These are phyloP conservation scores for Prillingera fragicola DNA, from an alignment of 1,284 basidiomycete genomes.

Conservation along the genomic window DNA sequence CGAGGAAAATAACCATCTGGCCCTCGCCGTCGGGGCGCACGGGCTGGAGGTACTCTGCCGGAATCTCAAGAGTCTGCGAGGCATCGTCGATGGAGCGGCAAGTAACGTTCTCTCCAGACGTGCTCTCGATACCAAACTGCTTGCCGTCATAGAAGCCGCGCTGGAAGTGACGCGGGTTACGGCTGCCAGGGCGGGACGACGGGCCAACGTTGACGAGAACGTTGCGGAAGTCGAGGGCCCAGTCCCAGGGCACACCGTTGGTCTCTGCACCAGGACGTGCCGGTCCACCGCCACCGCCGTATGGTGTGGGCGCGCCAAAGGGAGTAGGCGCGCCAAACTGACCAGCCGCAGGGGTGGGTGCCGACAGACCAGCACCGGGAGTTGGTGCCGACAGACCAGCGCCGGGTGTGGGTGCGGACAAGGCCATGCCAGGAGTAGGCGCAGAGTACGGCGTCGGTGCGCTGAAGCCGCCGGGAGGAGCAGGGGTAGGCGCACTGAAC, in stretches of 20 bases:
- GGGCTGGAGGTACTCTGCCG: slow-evolving; percentile 38
- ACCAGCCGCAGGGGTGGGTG: slow-evolving; percentile 38
- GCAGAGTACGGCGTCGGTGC: slow-evolving; percentile 48
- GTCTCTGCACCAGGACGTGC: not conserved
- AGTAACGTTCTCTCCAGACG: slow-evolving; percentile 21
- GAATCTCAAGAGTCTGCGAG: slow-evolving; percentile 26
- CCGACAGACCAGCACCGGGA: slow-evolving; percentile 45
- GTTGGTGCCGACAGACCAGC: slow-evolving; percentile 38
- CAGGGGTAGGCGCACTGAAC: slow-evolving; percentile 51
- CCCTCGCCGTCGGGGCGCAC: slow-evolving; percentile 32
- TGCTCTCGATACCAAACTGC: slow-evolving; percentile 31
- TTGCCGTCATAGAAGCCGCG: slow-evolving; percentile 34
- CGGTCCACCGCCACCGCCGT: slow-evolving; percentile 14
- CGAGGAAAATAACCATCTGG: slow-evolving; percentile 34
- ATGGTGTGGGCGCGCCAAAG: slow-evolving; percentile 24
- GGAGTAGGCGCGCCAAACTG: slow-evolving; percentile 46
- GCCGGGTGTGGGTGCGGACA: slow-evolving; percentile 42
- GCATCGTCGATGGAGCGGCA: slow-evolving; percentile 27
- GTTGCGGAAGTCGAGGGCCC: slow-evolving; percentile 46
- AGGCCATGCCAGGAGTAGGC: slow-evolving; percentile 48
- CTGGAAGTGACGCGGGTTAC: slow-evolving; percentile 42
- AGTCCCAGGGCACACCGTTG: slow-evolving; percentile 34
- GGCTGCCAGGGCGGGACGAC: slow-evolving; percentile 24
- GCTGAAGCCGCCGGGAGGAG: slow-evolving; percentile 40
- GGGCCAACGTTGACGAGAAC: slow-evolving; percentile 40